Evolutionary conservation across 306 rosid genomes (phyloP), one percentile per base, ranked within the genome.

Genomic region (Citrullus amarus): DNA sequence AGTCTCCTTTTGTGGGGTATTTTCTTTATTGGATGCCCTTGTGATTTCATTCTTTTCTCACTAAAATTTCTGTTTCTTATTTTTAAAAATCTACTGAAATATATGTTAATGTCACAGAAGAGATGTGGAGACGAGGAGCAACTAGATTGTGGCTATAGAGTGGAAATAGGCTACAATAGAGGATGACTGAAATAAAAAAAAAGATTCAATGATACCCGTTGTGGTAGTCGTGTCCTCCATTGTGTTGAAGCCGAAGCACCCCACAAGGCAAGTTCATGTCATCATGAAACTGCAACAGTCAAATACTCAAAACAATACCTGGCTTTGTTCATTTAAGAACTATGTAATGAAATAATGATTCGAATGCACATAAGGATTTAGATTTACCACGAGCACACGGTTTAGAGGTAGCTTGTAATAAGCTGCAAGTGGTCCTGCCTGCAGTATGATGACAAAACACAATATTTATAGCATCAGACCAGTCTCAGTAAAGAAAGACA

Each of bases 381-480:
- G 22, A 86, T 82, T 79, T 85, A 95, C 98, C 91, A 95, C 93
- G 67, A 92, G 87, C 75, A 92, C 99, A 14, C 90, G 97, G 85
- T 84, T 86, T n/a, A 92, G 96, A 62, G 99, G 93, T n/a, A 95
- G 91, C 86, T 95, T 95, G 82, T 89, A 95, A 84, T 95, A 92
- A 79, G 97, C 97, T 63, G 96, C 99, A 77, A 95, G 88, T 4
- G 99, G 97, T 80, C 97, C 97, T 6, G 87, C 68, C 97, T 94
- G 85, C 71, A 81, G 79, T 86, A 79, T 51, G 83, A 82, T n/a
- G 51, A 79, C 55, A 74, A 80, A 75, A 79, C 70, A 8, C 1
- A 38, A n/a, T 36, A 61, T 48, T 66, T 39, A 32, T 80, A 46
- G 65, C 60, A 79, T 79, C 79, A 77, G 67, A 65, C 80, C 60